A percentile compares a stretch with the other conserved stretches of the same genome.
Conservation (phyloP, 140 eudicot species). For the Oenanthe javanica region DNA sequence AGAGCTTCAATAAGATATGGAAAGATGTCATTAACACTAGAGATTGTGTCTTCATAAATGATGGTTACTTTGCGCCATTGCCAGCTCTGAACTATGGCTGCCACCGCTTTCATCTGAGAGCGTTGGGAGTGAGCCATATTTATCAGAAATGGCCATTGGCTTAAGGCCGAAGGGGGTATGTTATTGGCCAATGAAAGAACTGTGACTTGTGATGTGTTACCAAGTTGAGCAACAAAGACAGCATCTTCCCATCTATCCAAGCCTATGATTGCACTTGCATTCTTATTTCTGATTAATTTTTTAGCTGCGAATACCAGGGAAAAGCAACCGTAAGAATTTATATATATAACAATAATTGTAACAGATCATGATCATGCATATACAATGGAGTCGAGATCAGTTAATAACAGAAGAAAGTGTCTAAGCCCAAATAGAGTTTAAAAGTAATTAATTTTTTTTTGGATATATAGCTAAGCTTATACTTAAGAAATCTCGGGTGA, state of each 20-base stretch:
- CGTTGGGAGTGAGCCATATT: background rate
- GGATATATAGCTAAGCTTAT: too few species aligned
- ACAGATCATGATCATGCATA: too few species aligned
- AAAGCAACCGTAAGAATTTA: background rate
- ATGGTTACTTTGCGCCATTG: constrained; percentile 5
- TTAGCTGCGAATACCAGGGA: background rate
- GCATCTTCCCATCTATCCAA: constrained; percentile 12
- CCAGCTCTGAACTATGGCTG: constrained; percentile 12
- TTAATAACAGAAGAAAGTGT: too few species aligned
- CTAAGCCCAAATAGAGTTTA: too few species aligned
- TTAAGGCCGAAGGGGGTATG: background rate
- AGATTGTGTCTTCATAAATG: background rate
- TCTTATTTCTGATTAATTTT: background rate
- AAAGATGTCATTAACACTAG: background rate
- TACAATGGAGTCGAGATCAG: too few species aligned
- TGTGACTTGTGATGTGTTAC: constrained; percentile 5
- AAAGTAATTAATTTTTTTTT: too few species aligned
- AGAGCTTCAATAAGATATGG: background rate
- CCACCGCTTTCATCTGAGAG: constrained; percentile 12
- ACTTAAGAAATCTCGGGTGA: too few species aligned
- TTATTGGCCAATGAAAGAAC: constrained; percentile 4
- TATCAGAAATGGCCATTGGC: constrained; percentile 6
- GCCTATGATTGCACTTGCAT: constrained; percentile 8
- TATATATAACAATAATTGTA: too few species aligned
- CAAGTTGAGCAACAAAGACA: background rate